These are phyloP conservation scores for Emericellopsis cladophorae DNA, from an alignment of 2,329 filamentous ascomycete genomes.

Conservation along the genomic window DNA sequence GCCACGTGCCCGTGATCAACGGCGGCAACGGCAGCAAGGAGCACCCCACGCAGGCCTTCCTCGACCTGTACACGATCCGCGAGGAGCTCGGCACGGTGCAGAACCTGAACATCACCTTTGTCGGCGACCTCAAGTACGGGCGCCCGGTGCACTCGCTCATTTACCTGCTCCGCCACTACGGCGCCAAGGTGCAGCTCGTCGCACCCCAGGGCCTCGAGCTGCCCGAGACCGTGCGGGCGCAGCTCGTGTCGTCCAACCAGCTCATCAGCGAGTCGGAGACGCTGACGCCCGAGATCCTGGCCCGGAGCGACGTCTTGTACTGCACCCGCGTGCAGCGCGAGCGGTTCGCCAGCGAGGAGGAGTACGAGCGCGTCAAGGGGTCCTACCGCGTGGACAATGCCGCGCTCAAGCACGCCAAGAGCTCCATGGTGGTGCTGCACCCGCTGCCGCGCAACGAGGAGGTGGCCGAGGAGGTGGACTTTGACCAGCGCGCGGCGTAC, in stretches of 20 bases:
- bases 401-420: constrained; percentile 83
- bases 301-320: constrained; percentile 83
- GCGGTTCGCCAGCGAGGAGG: constrained; percentile 67
- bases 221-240: constrained; percentile 60
- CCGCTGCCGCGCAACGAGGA: constrained; percentile 88
- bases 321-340: constrained; percentile 96
- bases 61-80: constrained; percentile 96
- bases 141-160: constrained; percentile 91
- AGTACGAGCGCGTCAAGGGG: constrained; percentile 82
- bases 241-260: constrained; percentile 62
- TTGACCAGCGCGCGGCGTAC: constrained; percentile 92
- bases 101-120: constrained; percentile 90
- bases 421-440: constrained; percentile 88
- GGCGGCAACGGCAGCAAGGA: constrained; percentile 92
- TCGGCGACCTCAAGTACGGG: constrained; percentile 85
- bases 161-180: constrained; percentile 89
- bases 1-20: constrained; percentile 87
- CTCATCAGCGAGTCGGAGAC: constrained; percentile 62
- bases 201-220: constrained; percentile 68
- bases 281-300: constrained; percentile 78
- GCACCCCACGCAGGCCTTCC: constrained; percentile 93
- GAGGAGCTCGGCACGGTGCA: constrained; percentile 95
- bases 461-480: constrained; percentile 91
- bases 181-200: constrained; percentile 86
- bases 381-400: constrained; percentile 82